These are phyloP conservation scores for Crithidia acanthocephali DNA, from an alignment of 208 protist species.

Conservation along the genomic window DNA sequence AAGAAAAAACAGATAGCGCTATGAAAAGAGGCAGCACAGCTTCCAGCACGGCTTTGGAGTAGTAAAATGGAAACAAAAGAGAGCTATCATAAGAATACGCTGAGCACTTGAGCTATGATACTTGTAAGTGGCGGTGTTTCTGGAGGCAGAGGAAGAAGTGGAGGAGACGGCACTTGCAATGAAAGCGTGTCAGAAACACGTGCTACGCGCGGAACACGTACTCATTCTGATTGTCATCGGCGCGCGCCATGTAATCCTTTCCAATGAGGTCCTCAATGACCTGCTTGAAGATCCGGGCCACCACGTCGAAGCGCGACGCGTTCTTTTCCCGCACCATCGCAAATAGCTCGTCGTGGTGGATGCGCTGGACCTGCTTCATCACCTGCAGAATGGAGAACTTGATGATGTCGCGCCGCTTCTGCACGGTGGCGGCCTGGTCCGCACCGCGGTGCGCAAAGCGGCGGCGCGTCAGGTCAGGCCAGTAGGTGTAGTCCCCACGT, in stretches of 20 bases:
- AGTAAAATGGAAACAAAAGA: no score
- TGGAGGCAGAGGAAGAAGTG: neutral
- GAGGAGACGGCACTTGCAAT: no score
- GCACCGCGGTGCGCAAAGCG: conserved; percentile 7
- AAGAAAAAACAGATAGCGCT: no score
- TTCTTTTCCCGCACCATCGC: conserved; percentile 35
- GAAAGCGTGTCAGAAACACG: neutral
- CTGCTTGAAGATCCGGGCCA: conserved; percentile 48
- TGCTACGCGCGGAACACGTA: conserved; percentile 30
- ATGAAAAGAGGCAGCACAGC: no score
- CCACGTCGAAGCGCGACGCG: conserved; percentile 34
- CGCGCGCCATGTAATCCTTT: conserved; percentile 52
- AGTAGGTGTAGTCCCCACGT: conserved; percentile 39
- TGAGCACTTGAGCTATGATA: no score
- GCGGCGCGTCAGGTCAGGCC: conserved; percentile 24
- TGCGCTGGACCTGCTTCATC: conserved; percentile 46
- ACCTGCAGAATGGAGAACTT: conserved; percentile 45
- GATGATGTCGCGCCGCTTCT: conserved; percentile 30
- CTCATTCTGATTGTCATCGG: conserved; percentile 13
- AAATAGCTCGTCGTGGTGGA: conserved; percentile 48
- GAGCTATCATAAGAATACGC: no score
- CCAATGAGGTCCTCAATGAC: conserved; percentile 61
- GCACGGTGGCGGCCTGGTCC: conserved; percentile 14
- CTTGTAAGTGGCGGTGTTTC: no score
- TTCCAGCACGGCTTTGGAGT: no score